These are phyloP conservation scores for Lasiosphaeriaceae sp. DNA, from an alignment of 495 filamentous ascomycete genomes.

Conservation along the genomic window DNA sequence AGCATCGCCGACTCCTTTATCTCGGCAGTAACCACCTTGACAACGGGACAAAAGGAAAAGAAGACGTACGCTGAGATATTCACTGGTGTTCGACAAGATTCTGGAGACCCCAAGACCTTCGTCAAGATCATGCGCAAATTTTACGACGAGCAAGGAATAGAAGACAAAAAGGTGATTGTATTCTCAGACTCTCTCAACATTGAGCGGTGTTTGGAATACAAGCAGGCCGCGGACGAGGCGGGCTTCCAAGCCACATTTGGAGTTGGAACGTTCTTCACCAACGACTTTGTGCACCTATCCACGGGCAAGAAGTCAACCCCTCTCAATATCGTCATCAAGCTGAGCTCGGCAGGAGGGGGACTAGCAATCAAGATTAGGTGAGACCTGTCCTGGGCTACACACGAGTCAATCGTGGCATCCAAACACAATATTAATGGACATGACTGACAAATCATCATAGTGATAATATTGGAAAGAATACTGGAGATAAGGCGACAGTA, in stretches of 20 bases:
- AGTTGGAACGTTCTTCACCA: constrained; percentile 92
- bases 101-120: constrained; percentile 80
- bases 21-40: constrained; percentile 13
- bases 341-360: constrained; percentile 76
- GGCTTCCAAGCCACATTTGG: constrained; percentile 85
- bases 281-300: constrained; percentile 71
- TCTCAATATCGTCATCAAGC: constrained; percentile 96
- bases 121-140: constrained; percentile 81
- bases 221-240: constrained; percentile 68
- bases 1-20: constrained; percentile 34
- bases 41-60: constrained; percentile 12
- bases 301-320: constrained; percentile 81
- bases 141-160: constrained; percentile 72
- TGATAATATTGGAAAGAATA: constrained; percentile 96
- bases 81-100: constrained; percentile 88
- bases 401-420: background rate
- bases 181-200: constrained; percentile 95
- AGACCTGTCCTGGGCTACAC: background rate
- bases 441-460: constrained; percentile 30
- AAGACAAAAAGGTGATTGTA: constrained; percentile 84
- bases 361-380: constrained; percentile 83
- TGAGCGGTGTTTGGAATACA: constrained; percentile 87
- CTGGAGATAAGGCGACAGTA: constrained; percentile 75
- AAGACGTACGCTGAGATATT: constrained; percentile 81
- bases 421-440: constrained; percentile 2